These are phyloP conservation scores for Trichoderma koningiopsis DNA, from an alignment of 2,329 filamentous ascomycete genomes.

Conservation along the genomic window DNA sequence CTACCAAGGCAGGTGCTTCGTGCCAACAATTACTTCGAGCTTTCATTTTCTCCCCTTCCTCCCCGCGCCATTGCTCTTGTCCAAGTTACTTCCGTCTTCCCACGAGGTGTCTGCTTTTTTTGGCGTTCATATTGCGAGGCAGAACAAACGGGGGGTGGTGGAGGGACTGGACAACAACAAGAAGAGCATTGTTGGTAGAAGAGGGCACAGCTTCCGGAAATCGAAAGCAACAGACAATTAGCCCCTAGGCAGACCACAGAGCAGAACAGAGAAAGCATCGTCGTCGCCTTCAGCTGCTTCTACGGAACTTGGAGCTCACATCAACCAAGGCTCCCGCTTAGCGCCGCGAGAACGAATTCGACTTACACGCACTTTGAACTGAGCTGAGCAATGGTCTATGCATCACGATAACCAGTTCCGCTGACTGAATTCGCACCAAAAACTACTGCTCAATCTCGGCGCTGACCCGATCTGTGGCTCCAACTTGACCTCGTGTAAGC, in stretches of 20 bases:
- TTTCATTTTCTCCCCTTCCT: neutral
- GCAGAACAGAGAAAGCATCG: neutral
- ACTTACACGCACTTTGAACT: neutral
- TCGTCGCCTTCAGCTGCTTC: neutral
- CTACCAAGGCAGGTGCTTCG: neutral
- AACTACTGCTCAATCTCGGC: neutral
- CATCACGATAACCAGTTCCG: constrained; percentile 9
- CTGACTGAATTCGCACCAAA: neutral
- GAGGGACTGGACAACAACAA: neutral
- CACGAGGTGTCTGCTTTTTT: neutral
- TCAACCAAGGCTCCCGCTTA: neutral
- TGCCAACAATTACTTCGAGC: neutral
- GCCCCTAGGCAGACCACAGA: neutral
- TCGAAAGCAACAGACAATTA: neutral
- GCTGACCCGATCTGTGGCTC: no score
- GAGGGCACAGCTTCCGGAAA: neutral
- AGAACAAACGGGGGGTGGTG: constrained; percentile 14
- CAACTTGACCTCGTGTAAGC: neutral
- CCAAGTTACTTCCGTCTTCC: neutral
- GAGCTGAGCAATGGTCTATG: constrained; percentile 1
- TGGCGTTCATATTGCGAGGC: constrained; percentile 3
- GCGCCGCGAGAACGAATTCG: neutral
- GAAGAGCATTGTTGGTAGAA: neutral
- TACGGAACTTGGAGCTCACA: neutral
- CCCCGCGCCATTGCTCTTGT: neutral